Conservation (phyloP, 331 rosid genomes). For the Malus hybrid region DNA sequence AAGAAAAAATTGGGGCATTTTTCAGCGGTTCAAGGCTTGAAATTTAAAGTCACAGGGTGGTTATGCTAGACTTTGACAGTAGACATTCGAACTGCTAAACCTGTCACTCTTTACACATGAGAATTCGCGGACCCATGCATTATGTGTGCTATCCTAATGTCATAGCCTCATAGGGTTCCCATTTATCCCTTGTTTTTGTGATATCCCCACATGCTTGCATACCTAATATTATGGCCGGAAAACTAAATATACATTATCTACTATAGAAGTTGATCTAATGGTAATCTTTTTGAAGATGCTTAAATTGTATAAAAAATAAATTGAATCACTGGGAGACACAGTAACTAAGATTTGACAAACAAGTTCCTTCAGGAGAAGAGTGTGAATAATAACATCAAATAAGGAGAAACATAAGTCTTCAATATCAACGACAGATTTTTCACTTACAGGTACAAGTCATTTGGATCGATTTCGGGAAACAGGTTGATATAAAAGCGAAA, state of each 20-base stretch:
- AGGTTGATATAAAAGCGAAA: slow-evolving; percentile 76
- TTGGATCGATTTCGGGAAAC: slow-evolving; percentile 52
- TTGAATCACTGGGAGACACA: neutral
- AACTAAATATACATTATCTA: too few relatives aligned
- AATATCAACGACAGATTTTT: neutral
- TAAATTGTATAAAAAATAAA: neutral
- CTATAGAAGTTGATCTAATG: neutral
- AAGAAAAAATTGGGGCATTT: neutral
- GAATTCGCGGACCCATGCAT: neutral
- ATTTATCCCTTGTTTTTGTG: neutral
- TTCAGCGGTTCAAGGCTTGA: neutral
- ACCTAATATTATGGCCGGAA: neutral
- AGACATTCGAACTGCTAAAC: neutral
- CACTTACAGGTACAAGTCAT: slow-evolving; percentile 68
- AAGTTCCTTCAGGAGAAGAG: neutral
- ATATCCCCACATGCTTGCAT: neutral
- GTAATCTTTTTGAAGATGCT: neutral
- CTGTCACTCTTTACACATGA: neutral
- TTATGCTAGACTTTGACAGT: neutral
- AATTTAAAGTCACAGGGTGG: neutral
- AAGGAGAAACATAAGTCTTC: neutral
- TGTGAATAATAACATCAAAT: neutral
- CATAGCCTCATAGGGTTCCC: neutral
- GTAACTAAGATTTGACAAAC: neutral
- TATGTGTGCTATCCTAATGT: neutral